A percentile compares a stretch with the other conserved stretches of the same genome.
Evolutionary conservation across 257 asterid genomes (phyloP).

Genomic region (Lycium barbarum): DNA sequence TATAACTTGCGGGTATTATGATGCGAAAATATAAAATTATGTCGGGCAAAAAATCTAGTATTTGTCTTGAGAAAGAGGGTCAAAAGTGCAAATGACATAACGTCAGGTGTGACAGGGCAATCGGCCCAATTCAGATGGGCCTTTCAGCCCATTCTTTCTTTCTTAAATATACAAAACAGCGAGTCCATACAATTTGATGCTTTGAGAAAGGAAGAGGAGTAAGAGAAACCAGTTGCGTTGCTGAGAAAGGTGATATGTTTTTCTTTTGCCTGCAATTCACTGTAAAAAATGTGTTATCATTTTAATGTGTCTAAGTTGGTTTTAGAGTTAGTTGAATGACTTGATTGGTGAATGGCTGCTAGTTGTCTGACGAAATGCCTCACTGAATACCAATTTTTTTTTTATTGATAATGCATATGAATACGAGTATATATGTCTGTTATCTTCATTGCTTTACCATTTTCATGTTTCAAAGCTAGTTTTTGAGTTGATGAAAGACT

Average conservation of each 20-base stretch:
- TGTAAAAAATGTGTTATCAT: neutral
- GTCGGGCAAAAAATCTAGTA: no score
- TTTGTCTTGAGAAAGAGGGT: no score
- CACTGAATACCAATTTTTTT: neutral
- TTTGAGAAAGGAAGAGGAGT: no score
- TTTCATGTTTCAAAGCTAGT: neutral
- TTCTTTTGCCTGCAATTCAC: neutral
- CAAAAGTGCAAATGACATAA: no score
- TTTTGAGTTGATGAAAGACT: neutral
- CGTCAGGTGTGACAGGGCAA: neutral
- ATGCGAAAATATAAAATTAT: no score
- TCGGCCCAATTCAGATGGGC: neutral
- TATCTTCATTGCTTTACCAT: neutral
- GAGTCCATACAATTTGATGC: neutral
- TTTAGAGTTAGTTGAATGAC: neutral
- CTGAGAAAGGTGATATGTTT: neutral
- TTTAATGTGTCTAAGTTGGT: neutral
- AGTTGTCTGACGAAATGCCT: constrained; percentile 12
- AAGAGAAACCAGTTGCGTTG: neutral
- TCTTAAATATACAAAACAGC: neutral
- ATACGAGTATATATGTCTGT: no score
- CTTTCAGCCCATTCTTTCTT: neutral
- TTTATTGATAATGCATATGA: neutral
- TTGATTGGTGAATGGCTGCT: neutral
- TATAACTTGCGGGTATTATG: no score